Base-by-base conservation (phyloP, 495 filamentous ascomycete genomes). In the Penicillium arizonense region DNA sequence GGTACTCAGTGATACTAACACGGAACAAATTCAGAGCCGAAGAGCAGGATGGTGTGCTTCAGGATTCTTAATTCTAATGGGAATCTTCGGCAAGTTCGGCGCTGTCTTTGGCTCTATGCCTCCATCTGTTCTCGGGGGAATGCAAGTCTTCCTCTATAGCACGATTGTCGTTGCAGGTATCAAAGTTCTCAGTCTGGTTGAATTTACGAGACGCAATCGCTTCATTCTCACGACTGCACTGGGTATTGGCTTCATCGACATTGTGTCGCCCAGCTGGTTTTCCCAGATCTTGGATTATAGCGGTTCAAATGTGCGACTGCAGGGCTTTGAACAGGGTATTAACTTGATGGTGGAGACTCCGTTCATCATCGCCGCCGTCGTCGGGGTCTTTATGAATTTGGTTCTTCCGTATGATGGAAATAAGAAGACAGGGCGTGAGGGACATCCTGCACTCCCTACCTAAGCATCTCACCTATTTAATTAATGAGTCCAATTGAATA, bases 141-240 rank as follows among this genome's bases (percentile, higher is more conserved):
- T 94, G 87, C 92, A 90, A 10, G 91, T 89, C 0, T 94, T 94
- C 68, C 76, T 96, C 4, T 94, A 93, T 70, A 77, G 77, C 62
- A 77, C 88, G 9, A 90, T 96, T 21, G 84, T 86, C 10, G 86
- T 91, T 3, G 90, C 87, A 0, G 90, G 90, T 56, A 80, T 94
- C 49, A 80, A 85, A 43, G 92, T 96, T 52, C 85, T 91, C 53
- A 75, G 81, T 21, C 82, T 86, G 13, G 78, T 88, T 3, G 79
- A 83, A 3, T 92, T 92, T 67, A 91, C 82, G 32, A 78, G 89
- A 11, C 84, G 89, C 35, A 93, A 88, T 60, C 78, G 90, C 10
- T 96, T 94, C 72, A 87, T 96, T 61, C 77, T 94, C 24, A 91
- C 89, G 0, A 85, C 85, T 10, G 77, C 84, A 0, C 66, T 94